phyloP scores from a whole-genome alignment of 2,329 filamentous ascomycete species.

The Helotiales sp. region DNA sequence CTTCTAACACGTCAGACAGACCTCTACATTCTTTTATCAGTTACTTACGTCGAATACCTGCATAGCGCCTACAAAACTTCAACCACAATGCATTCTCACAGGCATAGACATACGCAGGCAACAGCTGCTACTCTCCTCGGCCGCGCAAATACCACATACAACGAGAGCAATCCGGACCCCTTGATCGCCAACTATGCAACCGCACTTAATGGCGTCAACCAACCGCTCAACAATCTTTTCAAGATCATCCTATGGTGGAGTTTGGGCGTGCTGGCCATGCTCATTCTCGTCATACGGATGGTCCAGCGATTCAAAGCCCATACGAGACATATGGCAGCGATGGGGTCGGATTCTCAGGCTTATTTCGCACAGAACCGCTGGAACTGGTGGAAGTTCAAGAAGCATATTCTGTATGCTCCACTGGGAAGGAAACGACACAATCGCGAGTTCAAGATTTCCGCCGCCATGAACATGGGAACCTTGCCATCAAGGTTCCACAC shows the following conservation, averaged over 20 bases:
- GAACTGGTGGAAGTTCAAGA: slow-evolving; percentile 61
- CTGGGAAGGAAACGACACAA: slow-evolving; percentile 67
- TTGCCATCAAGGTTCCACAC: slow-evolving; percentile 65
- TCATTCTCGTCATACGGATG: slow-evolving; percentile 54
- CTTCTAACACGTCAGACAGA: slow-evolving; percentile 10
- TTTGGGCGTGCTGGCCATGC: slow-evolving; percentile 54
- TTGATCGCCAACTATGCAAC: slow-evolving; percentile 58
- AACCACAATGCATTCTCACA: neutral
- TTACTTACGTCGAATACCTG: slow-evolving; percentile 3
- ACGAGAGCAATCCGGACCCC: slow-evolving; percentile 35
- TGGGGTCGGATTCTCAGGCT: slow-evolving; percentile 54
- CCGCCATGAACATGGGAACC: slow-evolving; percentile 60
- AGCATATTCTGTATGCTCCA: slow-evolving; percentile 62
- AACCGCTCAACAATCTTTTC: slow-evolving; percentile 56
- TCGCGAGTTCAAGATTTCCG: slow-evolving; percentile 62
- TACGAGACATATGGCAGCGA: slow-evolving; percentile 58
- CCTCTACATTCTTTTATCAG: slow-evolving; percentile 6
- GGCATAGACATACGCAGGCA: neutral
- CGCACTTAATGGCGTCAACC: slow-evolving; percentile 60
- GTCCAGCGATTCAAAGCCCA: slow-evolving; percentile 55
- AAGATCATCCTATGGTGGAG: slow-evolving; percentile 61
- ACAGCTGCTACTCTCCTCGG: neutral
- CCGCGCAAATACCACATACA: slow-evolving; percentile 10
- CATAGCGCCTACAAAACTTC: neutral
- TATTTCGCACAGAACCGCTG: slow-evolving; percentile 61